Evolutionary conservation across 257 asterid species (phyloP).

Genomic region (Cinchona pubescens): DNA sequence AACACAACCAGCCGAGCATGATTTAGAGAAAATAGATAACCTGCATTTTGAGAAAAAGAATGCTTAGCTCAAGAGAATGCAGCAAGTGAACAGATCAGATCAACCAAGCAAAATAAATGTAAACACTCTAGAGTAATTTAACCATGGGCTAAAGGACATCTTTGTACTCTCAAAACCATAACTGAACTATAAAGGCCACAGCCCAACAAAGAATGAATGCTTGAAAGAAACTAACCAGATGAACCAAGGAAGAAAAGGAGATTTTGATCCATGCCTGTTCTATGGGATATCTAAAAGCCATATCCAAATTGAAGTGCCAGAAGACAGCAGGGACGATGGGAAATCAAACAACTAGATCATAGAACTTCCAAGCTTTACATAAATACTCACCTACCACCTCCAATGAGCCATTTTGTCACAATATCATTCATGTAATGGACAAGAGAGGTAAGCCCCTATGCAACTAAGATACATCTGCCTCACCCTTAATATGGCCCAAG

Average conservation of each 20-base stretch:
- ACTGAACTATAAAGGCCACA: background rate
- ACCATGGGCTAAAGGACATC: background rate
- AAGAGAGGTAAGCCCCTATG: background rate
- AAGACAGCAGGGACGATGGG: background rate
- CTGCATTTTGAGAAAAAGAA: slow-evolving; percentile 44
- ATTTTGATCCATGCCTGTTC: background rate
- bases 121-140: background rate
- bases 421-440: background rate
- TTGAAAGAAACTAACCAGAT: background rate
- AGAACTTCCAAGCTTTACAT: background rate
- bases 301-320: background rate
- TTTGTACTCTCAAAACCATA: background rate
- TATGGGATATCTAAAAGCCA: background rate
- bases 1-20: slow-evolving; percentile 92
- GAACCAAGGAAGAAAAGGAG: background rate
- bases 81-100: slow-evolving; percentile 15
- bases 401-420: background rate
- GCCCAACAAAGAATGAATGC: background rate
- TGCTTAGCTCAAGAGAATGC: slow-evolving; percentile 28
- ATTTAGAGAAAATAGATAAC: slow-evolving; percentile 84
- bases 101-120: background rate
- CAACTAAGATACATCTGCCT: background rate
- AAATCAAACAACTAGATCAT: background rate
- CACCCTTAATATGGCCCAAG: background rate
- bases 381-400: background rate